Percentiles rank a stretch among this genome's conserved stretches.
Evolutionary conservation across 2,329 filamentous ascomycete species (phyloP).

Genomic region (Kalmusia sp.): DNA sequence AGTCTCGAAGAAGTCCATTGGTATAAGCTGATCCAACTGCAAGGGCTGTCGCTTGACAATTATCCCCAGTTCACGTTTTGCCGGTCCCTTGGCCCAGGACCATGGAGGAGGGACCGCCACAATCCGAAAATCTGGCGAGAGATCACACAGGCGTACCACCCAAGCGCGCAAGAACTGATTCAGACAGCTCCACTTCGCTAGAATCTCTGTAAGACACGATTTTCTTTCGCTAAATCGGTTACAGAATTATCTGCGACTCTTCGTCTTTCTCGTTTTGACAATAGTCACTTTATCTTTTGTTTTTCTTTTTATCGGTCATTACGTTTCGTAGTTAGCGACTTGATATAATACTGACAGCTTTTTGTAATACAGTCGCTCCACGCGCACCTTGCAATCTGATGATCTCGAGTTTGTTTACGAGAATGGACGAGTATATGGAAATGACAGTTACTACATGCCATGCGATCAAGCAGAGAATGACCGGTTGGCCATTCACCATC

Average conservation of each 20-base stretch:
- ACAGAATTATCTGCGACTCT: neutral
- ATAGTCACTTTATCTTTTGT: neutral
- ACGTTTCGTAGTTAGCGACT: neutral
- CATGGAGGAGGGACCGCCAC: constrained; percentile 48
- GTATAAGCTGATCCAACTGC: constrained; percentile 7
- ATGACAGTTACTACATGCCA: constrained; percentile 69
- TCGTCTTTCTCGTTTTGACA: no score
- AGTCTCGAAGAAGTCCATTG: neutral
- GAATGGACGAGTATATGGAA: constrained; percentile 68
- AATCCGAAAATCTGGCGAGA: constrained; percentile 43
- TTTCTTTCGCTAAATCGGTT: constrained; percentile 8
- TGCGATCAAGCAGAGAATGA: constrained; percentile 72
- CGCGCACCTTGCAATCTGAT: constrained; percentile 50
- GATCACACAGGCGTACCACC: constrained; percentile 42
- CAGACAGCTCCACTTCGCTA: constrained; percentile 39
- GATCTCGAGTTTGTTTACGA: constrained; percentile 65
- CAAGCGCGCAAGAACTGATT: constrained; percentile 42
- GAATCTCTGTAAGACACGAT: constrained; percentile 42
- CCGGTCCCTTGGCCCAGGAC: constrained; percentile 36
- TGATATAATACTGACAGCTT: neutral
- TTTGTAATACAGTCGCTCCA: constrained; percentile 35
- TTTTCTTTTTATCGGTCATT: neutral
- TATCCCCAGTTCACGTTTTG: constrained; percentile 22
- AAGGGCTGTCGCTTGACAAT: constrained; percentile 23
- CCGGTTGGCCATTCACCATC: constrained; percentile 67